Base-by-base conservation (phyloP, 371 early-diverging fungal genomes). In the Mortierella sp. region DNA sequence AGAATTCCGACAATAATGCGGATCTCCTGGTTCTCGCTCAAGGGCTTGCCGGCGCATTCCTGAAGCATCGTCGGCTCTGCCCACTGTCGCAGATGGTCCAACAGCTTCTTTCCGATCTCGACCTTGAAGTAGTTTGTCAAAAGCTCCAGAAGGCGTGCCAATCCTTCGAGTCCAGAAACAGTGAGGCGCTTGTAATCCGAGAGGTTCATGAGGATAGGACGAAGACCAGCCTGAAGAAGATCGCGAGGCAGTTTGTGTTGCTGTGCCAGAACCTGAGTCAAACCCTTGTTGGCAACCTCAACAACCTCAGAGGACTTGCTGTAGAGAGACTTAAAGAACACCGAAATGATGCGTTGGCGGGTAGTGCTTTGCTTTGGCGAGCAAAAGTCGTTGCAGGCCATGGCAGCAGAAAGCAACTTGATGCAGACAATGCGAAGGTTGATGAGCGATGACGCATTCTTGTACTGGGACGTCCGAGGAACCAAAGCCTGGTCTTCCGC, bases 261-360 rank as follows among this genome's bases (percentile, higher is more conserved):
- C 75, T 96, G 96, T 0, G 92, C 89, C 43, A 99, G 85, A 1
- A 99, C 97, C 74, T 97, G 94, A 78, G 95, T 93, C 53, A 99
- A 85, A n/a, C 99, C 99, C 72, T 94, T 92, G 87, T 98, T 96
- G 0, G 99, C 98, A 16, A 95, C 97, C 50, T 98, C 98, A 3
- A 99, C 98, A 1, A 99, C 96, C 84, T 98, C 98, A 0, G 94
- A 92, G 2, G 96, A 94, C 77, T 96, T 97, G 76, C 96, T 93
- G 83, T 99, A 98, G 26, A 99, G 89, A 9, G 96, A 96, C 88
- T 98, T 99, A 93, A 99, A 99, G 82, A 99, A 99, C 24, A 99
- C 97, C 13, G 96, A 93, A 55, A 98, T 97, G 51, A 99, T 98
- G 48, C 99, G 94, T 5, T 95, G 93, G 26, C 98, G 92, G 1